These are phyloP conservation scores for Metarhizium robertsii DNA, from an alignment of 2,329 filamentous ascomycete genomes.

Conservation along the genomic window DNA sequence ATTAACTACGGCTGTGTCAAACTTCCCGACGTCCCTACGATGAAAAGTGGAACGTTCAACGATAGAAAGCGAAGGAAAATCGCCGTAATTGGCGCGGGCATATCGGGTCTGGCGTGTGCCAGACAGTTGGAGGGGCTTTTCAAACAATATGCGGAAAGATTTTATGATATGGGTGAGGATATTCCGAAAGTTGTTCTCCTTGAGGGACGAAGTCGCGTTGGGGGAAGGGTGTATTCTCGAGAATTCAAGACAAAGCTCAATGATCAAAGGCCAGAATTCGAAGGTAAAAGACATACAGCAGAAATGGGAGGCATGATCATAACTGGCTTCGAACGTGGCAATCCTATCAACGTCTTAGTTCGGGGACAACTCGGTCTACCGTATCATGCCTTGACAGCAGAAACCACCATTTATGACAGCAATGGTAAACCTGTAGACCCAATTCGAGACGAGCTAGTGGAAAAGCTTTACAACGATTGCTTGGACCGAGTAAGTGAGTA, in stretches of 20 bases:
- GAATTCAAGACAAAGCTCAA: conserved; percentile 49
- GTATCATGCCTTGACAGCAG: conserved; percentile 72
- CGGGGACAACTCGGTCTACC: conserved; percentile 81
- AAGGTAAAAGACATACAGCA: conserved; percentile 63
- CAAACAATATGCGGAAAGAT: conserved; percentile 63
- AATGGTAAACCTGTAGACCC: conserved; percentile 71
- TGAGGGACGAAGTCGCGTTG: conserved; percentile 79
- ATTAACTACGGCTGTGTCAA: conserved; percentile 94
- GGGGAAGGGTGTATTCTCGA: conserved; percentile 87
- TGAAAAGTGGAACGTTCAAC: conserved; percentile 26
- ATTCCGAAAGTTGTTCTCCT: conserved; percentile 69
- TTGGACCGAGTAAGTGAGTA: conserved; percentile 86
- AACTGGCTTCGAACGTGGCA: conserved; percentile 91
- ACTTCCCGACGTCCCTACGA: conserved; percentile 36
- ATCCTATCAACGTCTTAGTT: conserved; percentile 84
- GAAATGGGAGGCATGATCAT: conserved; percentile 99
- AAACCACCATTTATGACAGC: conserved; percentile 82
- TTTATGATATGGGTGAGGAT: conserved; percentile 55
- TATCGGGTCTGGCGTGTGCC: conserved; percentile 85
- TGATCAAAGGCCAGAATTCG: conserved; percentile 39
- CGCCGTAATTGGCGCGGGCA: conserved; percentile 84
- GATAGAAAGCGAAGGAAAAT: conserved; percentile 57
- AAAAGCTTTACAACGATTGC: conserved; percentile 91
- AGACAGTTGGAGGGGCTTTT: conserved; percentile 85
- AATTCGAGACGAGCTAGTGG: conserved; percentile 69